A percentile compares a stretch with the other conserved stretches of the same genome.
phyloP scores from a whole-genome alignment of 306 rosid genomes.

The Trifolium fragiferum region DNA sequence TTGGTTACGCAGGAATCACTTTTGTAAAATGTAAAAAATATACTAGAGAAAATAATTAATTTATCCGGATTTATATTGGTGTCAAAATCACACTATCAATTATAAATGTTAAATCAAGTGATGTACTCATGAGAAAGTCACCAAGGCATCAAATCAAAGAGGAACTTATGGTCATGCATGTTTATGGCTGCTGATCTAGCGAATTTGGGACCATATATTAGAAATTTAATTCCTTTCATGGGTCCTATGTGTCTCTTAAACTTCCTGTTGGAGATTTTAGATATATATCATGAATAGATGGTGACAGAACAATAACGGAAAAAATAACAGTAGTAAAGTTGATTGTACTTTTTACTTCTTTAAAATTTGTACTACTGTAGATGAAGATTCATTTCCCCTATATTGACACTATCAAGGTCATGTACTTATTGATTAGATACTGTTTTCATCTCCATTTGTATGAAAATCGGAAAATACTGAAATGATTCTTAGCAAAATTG shows the following conservation, averaged over 20 bases:
- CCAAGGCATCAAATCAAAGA: slow-evolving; percentile 33
- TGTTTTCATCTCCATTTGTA: slow-evolving; percentile 5
- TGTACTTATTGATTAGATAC: neutral
- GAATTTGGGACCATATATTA: slow-evolving; percentile 50
- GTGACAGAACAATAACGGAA: slow-evolving; percentile 34
- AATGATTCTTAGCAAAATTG: slow-evolving; percentile 31
- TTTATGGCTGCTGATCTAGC: slow-evolving; percentile 40
- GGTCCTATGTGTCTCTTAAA: slow-evolving; percentile 52
- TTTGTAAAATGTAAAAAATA: neutral
- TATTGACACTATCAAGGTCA: neutral
- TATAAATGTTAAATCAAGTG: slow-evolving; percentile 42
- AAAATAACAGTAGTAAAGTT: slow-evolving; percentile 31
- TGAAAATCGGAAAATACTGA: slow-evolving; percentile 12
- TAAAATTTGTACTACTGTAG: neutral
- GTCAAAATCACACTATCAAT: slow-evolving; percentile 43
- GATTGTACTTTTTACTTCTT: slow-evolving; percentile 27
- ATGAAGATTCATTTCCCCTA: neutral
- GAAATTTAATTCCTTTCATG: slow-evolving; percentile 49
- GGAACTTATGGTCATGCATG: slow-evolving; percentile 36
- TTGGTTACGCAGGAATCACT: too few relatives aligned
- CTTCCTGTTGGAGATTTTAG: slow-evolving; percentile 14
- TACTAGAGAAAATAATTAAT: neutral
- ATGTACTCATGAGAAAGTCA: slow-evolving; percentile 37
- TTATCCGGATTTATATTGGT: neutral
- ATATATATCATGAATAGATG: slow-evolving; percentile 1